Evolutionary conservation across 768 basidiomycete genomes (phyloP), one percentile per base, ranked within the genome.

Genomic region (Lactarius hengduanensis): DNA sequence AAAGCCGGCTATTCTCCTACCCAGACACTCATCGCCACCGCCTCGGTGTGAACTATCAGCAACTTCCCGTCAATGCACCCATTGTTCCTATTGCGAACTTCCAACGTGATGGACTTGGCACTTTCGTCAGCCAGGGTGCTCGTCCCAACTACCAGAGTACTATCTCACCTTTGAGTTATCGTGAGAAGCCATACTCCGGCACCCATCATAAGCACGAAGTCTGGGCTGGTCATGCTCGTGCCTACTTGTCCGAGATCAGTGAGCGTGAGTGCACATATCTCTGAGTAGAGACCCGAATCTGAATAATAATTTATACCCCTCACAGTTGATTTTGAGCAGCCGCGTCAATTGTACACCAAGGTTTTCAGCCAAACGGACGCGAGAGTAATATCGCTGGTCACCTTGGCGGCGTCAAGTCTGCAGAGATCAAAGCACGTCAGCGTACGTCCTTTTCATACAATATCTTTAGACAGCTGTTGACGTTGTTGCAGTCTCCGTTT

Each of bases 1-100:
- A 98, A 75, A 90, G 91, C 26, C 92, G 96, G 62, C 84, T 97
- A 57, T 98, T 97, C 87, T 92, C 93, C 4, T 98, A 98, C 82
- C 89, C 90, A 4, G 91, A 93, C 74, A 92, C 91, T 43, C 91
- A 92, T 75, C 89, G 91, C 65, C 87, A 92, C 79, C 89, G 91
- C 74, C 88, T 92, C 38, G 91, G 91, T 43, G 71, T 74, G 62
- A 93, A 93, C 80, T 91, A 92, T 79, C 83, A 88, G 73, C 91
- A 96, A 73, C 80, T 98, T 11, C 94, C 95, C 1, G 89, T 95
- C 74, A 98, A 98, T 76, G 82, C 86, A 6, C 90, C 94, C 1
- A 74, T 90, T 58, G 80, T 78, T 60, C 90, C 88, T 5, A 80
- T 92, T 62, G 83, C 86, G 68, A 95, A 96, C 85, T 96, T 96